Percentiles rank a stretch among this genome's conserved stretches.
Conservation (phyloP, 1,139 yeast genomes). For the Diutina neorugosa region DNA sequence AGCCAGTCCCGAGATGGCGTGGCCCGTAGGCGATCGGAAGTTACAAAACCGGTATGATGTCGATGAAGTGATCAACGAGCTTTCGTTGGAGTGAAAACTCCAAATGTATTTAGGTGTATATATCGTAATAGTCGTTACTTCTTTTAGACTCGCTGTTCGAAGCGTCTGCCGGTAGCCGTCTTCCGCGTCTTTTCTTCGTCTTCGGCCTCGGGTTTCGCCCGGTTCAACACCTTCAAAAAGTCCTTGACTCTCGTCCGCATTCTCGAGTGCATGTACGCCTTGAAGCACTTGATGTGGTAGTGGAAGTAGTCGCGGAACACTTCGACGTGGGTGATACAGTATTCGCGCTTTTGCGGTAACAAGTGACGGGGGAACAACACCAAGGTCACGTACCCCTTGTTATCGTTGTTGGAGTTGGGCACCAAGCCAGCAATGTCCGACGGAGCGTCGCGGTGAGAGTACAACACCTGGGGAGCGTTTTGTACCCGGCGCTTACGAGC, state of each 20-base stretch:
- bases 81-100: not conserved
- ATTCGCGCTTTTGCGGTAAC: constrained; percentile 64
- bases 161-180: constrained; percentile 64
- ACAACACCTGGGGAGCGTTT: constrained; percentile 96
- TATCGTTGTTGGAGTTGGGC: constrained; percentile 34
- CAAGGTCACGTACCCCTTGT: constrained; percentile 65
- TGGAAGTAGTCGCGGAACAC: constrained; percentile 94
- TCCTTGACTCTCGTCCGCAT: constrained; percentile 94
- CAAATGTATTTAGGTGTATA: too few relatives aligned
- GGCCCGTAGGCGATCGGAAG: constrained; percentile 31
- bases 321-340: constrained; percentile 80
- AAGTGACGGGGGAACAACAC: constrained; percentile 69
- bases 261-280: constrained; percentile 96
- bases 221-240: constrained; percentile 85
- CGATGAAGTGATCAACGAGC: not conserved
- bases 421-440: constrained; percentile 48
- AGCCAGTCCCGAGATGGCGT: constrained; percentile 27
- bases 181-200: constrained; percentile 63
- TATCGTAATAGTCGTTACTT: not conserved
- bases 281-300: constrained; percentile 94
- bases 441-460: constrained; percentile 86
- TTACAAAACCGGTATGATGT: not conserved
- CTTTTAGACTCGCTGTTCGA: constrained; percentile 1
- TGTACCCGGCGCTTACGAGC: constrained; percentile 94
- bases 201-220: constrained; percentile 90